Evolutionary conservation across 495 filamentous ascomycete species (phyloP).

Genomic region (Lasiosphaeria miniovina): DNA sequence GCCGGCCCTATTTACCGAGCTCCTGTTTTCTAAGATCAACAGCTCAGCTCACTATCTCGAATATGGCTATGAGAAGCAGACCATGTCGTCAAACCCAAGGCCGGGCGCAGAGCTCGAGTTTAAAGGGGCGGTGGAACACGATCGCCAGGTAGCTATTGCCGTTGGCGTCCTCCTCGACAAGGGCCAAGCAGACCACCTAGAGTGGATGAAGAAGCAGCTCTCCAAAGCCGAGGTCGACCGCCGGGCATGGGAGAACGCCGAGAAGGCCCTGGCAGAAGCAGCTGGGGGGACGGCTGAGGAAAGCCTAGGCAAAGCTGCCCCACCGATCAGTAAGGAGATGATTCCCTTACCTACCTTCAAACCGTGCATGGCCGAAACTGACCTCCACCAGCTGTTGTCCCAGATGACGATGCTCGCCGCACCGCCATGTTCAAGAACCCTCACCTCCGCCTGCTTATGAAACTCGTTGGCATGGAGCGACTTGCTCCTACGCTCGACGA

Average conservation of each 20-base stretch:
- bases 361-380: conserved; percentile 16
- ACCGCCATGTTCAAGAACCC: conserved; percentile 82
- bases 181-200: conserved; percentile 66
- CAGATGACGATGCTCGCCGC: conserved; percentile 64
- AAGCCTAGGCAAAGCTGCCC: conserved; percentile 35
- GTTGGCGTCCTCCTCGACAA: conserved; percentile 76
- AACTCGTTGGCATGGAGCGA: conserved; percentile 66
- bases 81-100: conserved; percentile 51
- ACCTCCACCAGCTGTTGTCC: conserved; percentile 52
- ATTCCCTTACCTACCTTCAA: neutral
- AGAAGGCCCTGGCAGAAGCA: conserved; percentile 47
- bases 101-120: conserved; percentile 78
- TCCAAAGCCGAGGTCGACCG: conserved; percentile 67
- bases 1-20: conserved; percentile 78
- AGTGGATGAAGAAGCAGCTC: conserved; percentile 76
- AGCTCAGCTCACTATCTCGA: conserved; percentile 81
- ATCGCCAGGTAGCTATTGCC: conserved; percentile 72
- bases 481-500: conserved; percentile 65
- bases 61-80: conserved; percentile 83
- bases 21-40: conserved; percentile 92
- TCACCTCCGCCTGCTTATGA: conserved; percentile 86
- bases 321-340: conserved; percentile 43
- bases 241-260: conserved; percentile 72
- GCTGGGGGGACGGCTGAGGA: conserved; percentile 31
- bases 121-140: conserved; percentile 58